Evolutionary conservation across 2,329 filamentous ascomycete species (phyloP).

Genomic region (Ascocoryne sarcoides): DNA sequence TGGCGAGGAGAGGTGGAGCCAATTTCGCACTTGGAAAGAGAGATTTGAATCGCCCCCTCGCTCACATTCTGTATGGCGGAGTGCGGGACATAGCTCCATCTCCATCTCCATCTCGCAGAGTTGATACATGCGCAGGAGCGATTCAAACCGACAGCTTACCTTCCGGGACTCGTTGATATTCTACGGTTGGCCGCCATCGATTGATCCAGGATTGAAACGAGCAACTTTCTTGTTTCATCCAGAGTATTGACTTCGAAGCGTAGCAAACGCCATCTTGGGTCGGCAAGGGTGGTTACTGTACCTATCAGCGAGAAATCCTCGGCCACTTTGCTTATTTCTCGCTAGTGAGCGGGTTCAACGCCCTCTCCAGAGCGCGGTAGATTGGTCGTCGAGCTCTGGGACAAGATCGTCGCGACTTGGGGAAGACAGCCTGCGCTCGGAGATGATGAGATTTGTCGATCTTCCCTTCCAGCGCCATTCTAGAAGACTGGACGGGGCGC

Average conservation of each 20-base stretch:
- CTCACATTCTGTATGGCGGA: neutral
- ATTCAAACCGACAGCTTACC: too few species aligned
- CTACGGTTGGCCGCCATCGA: constrained; percentile 7
- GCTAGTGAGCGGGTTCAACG: neutral
- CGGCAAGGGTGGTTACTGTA: too few species aligned
- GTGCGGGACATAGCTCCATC: too few species aligned
- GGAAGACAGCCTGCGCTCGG: constrained; percentile 2
- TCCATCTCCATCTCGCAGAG: neutral
- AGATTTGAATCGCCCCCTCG: neutral
- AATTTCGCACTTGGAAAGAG: neutral
- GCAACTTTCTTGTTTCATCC: constrained; percentile 3
- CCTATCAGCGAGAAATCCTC: too few species aligned
- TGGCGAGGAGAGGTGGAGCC: neutral
- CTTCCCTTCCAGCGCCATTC: constrained; percentile 9
- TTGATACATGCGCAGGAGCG: constrained; percentile 3
- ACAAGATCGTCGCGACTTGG: constrained; percentile 4
- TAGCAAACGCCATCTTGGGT: too few species aligned
- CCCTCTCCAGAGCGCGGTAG: neutral
- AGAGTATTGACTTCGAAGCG: neutral
- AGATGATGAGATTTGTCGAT: constrained; percentile 5
- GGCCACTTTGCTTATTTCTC: too few species aligned
- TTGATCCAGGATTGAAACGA: constrained; percentile 5
- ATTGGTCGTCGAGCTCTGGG: neutral
- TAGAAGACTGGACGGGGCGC: constrained; percentile 9
- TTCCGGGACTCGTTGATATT: constrained; percentile 1